Base-by-base conservation (phyloP, 352 stramenopile species). In the Poterioochromonas sp. region DNA sequence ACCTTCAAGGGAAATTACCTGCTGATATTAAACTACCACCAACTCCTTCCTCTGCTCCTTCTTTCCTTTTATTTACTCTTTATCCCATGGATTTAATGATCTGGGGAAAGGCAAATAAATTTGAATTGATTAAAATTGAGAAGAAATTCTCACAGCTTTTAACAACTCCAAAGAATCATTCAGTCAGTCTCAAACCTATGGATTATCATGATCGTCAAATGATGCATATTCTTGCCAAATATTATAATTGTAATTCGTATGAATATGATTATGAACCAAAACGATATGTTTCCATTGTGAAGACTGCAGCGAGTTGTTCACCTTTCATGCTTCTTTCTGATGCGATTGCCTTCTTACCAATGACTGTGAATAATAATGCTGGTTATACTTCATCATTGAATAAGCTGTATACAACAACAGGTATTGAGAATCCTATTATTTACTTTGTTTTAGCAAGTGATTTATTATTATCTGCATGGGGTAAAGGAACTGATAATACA, bases 201-300 rank as follows among this genome's bases (percentile, higher is more conserved):
- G 11, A 1, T 54, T 37, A 3, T 53, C 3, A 1, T 18, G 1
- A n/a, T 18, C 65, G 65, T 26, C 11, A 3, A n/a, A 18, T n/a
- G 20, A 34, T 74, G 11, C 65, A 74, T 58, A 5, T n/a, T 29
- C 34, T 58, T 15, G 65, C 65, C 40, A 74, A 54, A n/a, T 74
- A 74, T 54, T 74, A 54, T n/a, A 11, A 74, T 74, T 54, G 49
- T 26, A 51, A 74, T 74, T 34, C 5, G 34, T 58, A 51, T 39
- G 65, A 74, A n/a, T 74, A 37, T 39, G 41, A 74, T 54, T 37
- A 3, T 15, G 39, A 74, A 15, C 39, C 37, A 54, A 58, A 54
- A 40, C 35, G 65, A 51, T 74, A 74, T 74, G 40, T 74, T 40
- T 58, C 39, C 1, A 35, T 74, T 8, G 65, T 53, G 15, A 54